Base-by-base conservation (phyloP, 2,329 filamentous ascomycete genomes). In the Stagonosporopsis vannaccii region DNA sequence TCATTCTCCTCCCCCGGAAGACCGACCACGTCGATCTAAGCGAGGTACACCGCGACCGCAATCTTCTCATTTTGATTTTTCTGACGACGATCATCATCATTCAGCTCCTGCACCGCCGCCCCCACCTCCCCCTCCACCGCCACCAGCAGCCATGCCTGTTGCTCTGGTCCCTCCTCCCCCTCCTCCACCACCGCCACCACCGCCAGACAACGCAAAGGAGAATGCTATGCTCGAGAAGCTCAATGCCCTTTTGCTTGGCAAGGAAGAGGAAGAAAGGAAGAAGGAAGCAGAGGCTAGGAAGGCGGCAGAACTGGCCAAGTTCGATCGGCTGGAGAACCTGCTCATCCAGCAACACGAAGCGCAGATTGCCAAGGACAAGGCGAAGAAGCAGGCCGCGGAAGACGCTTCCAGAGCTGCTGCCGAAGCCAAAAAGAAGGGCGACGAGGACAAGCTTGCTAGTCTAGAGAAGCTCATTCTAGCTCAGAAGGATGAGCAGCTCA, bases 381-480 rank as follows among this genome's bases (percentile, higher is more conserved):
- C 68, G 4, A 75, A 75, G 59, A 67, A 68, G 37, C 60, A 72
- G 45, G 72, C 69, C 28, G 72, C 48, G 2, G 65, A 51, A 2
- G 71, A 69, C 4, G 66, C 62, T 7, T 72, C 73, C 7, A 67
- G 63, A 48, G 26, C 28, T 4, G 53, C 47, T 6, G 65, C 56
- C 2, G 73, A 74, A 6, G 68, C 69, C 6, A 69, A 69, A 60
- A 75, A 75, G 58, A 72, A 63, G 54, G 72, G 68, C 6, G 73
- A 77, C 32, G 75, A 76, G 53, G 66, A 69, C 56, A 69, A 69
- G 49, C 66, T 69, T 19, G 65, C 53, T 22, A 68, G 69, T 25
- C 65, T 79, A 26, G 72, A 78, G 48, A 71, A 75, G 48, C 64
- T 80, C 22, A 72, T 80, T 50, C 66, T 78, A 47, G 74, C 77